Base-by-base conservation (phyloP, 257 asterid genomes). In the Jacaranda mimosifolia region DNA sequence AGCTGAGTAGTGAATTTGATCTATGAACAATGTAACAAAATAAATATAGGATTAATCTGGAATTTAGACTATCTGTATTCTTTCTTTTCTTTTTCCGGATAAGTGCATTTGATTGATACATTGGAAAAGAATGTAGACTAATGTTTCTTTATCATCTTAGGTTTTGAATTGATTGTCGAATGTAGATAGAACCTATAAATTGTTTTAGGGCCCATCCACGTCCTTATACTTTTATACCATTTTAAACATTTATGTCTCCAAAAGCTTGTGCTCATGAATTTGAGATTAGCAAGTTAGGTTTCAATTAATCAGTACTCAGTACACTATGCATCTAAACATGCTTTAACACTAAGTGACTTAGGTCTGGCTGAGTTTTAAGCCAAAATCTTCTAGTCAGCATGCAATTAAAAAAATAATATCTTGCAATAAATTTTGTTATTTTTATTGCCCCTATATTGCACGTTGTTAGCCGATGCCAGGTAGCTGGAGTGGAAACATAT, bases 61-160 rank as follows among this genome's bases (percentile, higher is more conserved):
- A 26, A 26, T 26, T 26, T 26, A 26, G 32, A 26, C 2, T 26
- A 26, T 26, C 32, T 26, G 2, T 26, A 26, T 26, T 0, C 2
- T 26, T 26, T 2, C 2, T 26, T 26, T 26, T 26, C 32, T 26
- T 26, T 26, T 2, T 2, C 32, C 32, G 2, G 9, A 36, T 6
- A 3, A 57, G 26, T 67, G 51, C n/a, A 46, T 73, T 65, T 72
- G 75, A 43, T 70, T 59, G 64, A 67, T 58, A 59, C 18, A 66
- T 15, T 65, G 48, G 48, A 55, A 53, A 36, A 21, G 36, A 63
- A 14, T 5, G 4, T 56, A 6, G 3, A 18, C 7, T 57, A 1
- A 4, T 12, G 17, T 49, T 60, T n/a, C n/a, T 70, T 4, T 7
- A 21, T 38, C 15, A 32, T 32, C 51, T 15, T 74, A 21, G 40